A percentile compares a stretch with the other conserved stretches of the same genome.
phyloP scores from a whole-genome alignment of 345 rosid genomes.

The Ailanthus altissimus region DNA sequence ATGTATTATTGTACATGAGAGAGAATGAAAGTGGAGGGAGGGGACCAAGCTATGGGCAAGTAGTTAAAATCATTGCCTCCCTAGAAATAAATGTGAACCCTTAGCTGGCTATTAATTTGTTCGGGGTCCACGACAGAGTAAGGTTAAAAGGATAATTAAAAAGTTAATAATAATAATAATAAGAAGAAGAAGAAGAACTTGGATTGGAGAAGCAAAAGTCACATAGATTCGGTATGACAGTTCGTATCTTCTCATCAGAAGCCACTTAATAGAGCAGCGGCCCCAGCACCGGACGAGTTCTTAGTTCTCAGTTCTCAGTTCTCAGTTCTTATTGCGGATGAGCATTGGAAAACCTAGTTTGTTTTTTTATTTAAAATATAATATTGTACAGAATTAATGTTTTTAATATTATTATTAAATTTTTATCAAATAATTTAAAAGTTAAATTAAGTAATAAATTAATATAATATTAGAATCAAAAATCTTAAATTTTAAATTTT shows the following conservation, averaged over 20 bases:
- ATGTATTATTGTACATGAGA: not conserved
- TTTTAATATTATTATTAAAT: no score
- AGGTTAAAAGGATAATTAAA: conserved; percentile 22
- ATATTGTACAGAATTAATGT: no score
- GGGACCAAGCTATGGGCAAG: conserved; percentile 26
- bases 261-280: conserved; percentile 3
- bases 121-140: conserved; percentile 23
- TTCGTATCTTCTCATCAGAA: not conserved
- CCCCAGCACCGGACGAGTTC: not conserved
- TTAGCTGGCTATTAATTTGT: conserved; percentile 17
- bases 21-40: not conserved
- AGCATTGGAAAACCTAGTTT: conserved; percentile 27
- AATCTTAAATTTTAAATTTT: no score
- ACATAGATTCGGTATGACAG: not conserved
- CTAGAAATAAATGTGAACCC: conserved; percentile 18
- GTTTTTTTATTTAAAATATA: not conserved
- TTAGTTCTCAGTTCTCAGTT: not conserved
- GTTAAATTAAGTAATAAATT: no score
- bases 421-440: no score
- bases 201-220: conserved; percentile 2
- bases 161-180: not conserved
- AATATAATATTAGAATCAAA: no score
- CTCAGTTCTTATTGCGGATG: conserved; percentile 16
- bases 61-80: conserved; percentile 23
- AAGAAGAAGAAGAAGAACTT: not conserved